These are phyloP conservation scores for Alternaria angustiovoidea DNA, from an alignment of 2,329 filamentous ascomycete species.

Conservation along the genomic window DNA sequence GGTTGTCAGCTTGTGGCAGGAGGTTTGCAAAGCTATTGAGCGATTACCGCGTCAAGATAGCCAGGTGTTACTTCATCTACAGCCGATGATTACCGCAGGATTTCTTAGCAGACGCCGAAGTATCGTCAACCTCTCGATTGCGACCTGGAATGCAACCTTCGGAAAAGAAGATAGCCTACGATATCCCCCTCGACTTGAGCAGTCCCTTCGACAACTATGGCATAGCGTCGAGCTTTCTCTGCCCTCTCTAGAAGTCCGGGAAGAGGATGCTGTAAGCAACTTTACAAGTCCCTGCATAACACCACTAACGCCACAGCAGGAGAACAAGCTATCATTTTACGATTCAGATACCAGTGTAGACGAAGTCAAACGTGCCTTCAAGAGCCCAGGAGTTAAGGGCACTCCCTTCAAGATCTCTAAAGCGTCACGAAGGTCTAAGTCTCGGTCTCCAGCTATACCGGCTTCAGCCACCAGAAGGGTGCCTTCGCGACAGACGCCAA, in stretches of 20 bases:
- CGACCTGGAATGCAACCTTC: constrained; percentile 76
- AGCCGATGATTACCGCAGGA: constrained; percentile 60
- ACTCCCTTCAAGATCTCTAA: constrained; percentile 41
- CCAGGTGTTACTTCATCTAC: constrained; percentile 62
- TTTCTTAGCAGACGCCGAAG: constrained; percentile 61
- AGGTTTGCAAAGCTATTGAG: constrained; percentile 63
- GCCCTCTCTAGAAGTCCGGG: constrained; percentile 56
- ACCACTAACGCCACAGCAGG: constrained; percentile 43
- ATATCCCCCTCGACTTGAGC: constrained; percentile 71
- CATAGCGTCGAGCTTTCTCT: constrained; percentile 61
- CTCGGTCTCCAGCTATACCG: constrained; percentile 37
- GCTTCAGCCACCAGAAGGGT: constrained; percentile 29
- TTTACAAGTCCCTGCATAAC: constrained; percentile 50
- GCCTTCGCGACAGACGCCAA: constrained; percentile 48
- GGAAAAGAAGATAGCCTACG: constrained; percentile 65
- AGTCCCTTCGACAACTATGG: constrained; percentile 68
- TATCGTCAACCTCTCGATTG: constrained; percentile 61
- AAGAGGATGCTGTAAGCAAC: constrained; percentile 50
- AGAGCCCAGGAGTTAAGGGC: constrained; percentile 35
- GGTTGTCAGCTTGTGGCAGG: constrained; percentile 52
- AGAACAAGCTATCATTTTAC: constrained; percentile 44
- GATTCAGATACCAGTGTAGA: constrained; percentile 47
- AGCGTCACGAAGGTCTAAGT: constrained; percentile 29
- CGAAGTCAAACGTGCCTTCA: constrained; percentile 21
- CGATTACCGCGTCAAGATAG: constrained; percentile 66